Conservation (phyloP, 1,284 basidiomycete species). For the Ganoderma boninense region DNA sequence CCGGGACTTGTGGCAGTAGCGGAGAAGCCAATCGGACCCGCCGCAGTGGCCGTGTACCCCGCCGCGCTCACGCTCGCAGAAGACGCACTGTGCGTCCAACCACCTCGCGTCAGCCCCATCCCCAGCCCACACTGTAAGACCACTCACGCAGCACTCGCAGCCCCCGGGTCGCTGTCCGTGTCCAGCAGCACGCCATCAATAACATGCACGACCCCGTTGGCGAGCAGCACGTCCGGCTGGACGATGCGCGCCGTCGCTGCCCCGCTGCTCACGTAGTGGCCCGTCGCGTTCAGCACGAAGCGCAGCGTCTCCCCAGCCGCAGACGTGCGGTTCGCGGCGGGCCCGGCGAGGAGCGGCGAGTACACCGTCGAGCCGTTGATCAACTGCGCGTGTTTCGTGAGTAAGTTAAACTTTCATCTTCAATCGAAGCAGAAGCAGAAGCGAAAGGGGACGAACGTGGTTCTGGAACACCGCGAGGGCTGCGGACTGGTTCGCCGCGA, state of each 20-base stretch:
- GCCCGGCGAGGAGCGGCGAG: conserved; percentile 55
- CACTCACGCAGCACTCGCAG: conserved; percentile 67
- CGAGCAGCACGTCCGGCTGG: conserved; percentile 67
- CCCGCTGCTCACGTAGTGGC: conserved; percentile 65
- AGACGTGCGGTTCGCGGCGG: conserved; percentile 52
- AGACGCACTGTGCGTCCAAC: conserved; percentile 14
- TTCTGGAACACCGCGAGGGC: conserved; percentile 61
- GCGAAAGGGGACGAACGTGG: conserved; percentile 56
- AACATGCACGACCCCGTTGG: conserved; percentile 80
- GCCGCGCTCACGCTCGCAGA: conserved; percentile 31
- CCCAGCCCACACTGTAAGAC: neutral
- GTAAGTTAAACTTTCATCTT: too few relatives aligned
- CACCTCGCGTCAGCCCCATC: neutral
- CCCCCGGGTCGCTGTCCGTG: conserved; percentile 53
- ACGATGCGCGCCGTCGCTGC: conserved; percentile 66
- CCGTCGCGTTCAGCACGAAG: conserved; percentile 66
- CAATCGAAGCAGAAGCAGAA: conserved; percentile 1
- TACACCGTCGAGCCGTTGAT: conserved; percentile 78
- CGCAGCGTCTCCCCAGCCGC: conserved; percentile 67
- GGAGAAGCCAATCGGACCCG: conserved; percentile 31
- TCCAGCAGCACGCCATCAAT: conserved; percentile 72
- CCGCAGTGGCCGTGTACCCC: conserved; percentile 20
- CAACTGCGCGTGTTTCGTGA: conserved; percentile 57
- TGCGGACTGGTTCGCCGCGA: conserved; percentile 56
- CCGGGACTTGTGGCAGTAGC: conserved; percentile 13